Evolutionary conservation across 345 rosid species (phyloP), one percentile per base, ranked within the genome.

Genomic region (Eutrema japonicum): DNA sequence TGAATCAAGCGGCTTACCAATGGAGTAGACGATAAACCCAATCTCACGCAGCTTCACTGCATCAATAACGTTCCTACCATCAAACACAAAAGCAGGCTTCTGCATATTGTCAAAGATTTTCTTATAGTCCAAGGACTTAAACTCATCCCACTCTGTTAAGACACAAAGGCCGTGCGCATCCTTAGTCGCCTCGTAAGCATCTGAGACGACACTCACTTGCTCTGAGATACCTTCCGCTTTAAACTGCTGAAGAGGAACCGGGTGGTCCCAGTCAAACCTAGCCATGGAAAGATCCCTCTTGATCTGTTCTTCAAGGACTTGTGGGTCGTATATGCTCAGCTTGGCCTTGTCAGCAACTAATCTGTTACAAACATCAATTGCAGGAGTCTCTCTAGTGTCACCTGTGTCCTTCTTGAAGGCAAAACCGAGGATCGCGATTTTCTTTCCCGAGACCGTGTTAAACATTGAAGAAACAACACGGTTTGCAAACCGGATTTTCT

Each of bases 351-450:
- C 89, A 32, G 85, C 88, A 62, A 88, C 60, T 36, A 86, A 55
- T 11, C 91, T 89, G 68, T 86, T 83, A 71, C 93, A 88, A 6
- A 88, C 90, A 77, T 88, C 91, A 60, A 84, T 88, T 5, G 91
- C 91, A 1, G 88, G 89, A 12, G 94, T 89, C 83, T 86, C 94
- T 83, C 94, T 86, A 0, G 91, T 89, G 76, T 88, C 91, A 51
- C 94, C 88, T 42, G 91, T 88, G 76, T 88, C 91, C 59, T 88
- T 86, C 84, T 88, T 86, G 83, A 86, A 86, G 2, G 91, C 89
- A 62, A 88, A 86, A 7, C 94, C 94, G 4, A 86, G 79, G 42
- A 88, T 77, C 12, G 89, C 89, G 3, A 88, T 84, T 82, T 88
- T 88, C 83, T 88, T 88, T 4, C 75, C 78, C 0, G 89, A 79